A percentile compares a stretch with the other conserved stretches of the same genome.
Evolutionary conservation across 2,329 filamentous ascomycete genomes (phyloP).

Genomic region (Colletotrichum acutatum): DNA sequence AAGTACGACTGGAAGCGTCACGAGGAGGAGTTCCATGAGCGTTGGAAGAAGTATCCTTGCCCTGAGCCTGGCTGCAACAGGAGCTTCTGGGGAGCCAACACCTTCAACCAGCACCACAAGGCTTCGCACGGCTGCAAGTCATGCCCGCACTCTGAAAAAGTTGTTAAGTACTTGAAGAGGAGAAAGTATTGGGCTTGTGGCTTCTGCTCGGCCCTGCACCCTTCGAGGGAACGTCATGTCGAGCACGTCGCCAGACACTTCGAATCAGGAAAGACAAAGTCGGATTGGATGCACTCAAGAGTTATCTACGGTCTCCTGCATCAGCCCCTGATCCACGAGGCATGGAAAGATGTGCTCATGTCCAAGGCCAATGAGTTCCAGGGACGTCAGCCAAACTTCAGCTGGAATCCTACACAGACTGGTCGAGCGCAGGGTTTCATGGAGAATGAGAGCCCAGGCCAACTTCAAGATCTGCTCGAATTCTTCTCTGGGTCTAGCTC

Average conservation of each 20-base stretch:
- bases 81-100: conserved; percentile 75
- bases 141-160: conserved; percentile 72
- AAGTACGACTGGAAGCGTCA: conserved; percentile 78
- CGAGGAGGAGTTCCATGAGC: conserved; percentile 76
- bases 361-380: conserved; percentile 66
- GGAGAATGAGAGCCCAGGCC: conserved; percentile 71
- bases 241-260: conserved; percentile 77
- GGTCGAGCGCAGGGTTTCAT: conserved; percentile 67
- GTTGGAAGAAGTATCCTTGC: conserved; percentile 74
- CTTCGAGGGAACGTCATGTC: conserved; percentile 73
- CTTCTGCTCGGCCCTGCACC: conserved; percentile 72
- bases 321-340: conserved; percentile 69
- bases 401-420: conserved; percentile 69
- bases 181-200: conserved; percentile 76
- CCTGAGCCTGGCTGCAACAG: conserved; percentile 72
- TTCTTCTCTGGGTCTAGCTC: conserved; percentile 70
- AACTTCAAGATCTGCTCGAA: conserved; percentile 73
- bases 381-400: conserved; percentile 67
- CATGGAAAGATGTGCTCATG: conserved; percentile 68
- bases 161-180: conserved; percentile 71
- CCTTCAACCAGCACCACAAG: conserved; percentile 75
- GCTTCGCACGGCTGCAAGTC: conserved; percentile 73
- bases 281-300: conserved; percentile 76
- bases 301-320: conserved; percentile 76
- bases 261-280: conserved; percentile 70